Base-by-base conservation (phyloP, 768 basidiomycete species). In the Suillus brevipes region DNA sequence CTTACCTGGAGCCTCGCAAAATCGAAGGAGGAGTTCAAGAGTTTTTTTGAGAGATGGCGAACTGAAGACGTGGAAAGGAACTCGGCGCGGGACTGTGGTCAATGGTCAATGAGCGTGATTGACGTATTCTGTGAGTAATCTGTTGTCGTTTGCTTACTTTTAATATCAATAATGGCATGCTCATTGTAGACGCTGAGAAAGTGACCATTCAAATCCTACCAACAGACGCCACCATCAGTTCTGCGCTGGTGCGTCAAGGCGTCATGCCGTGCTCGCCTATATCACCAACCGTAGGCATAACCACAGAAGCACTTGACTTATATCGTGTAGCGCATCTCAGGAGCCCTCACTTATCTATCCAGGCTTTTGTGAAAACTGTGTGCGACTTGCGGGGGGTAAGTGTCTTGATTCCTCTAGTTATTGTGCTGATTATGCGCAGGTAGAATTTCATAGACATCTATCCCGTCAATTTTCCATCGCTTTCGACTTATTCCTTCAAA, bases 401-500 rank as follows among this genome's bases (percentile, higher is more conserved):
- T 42, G 16, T 42, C 16, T 18, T 45, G 2, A n/a, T 20, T 45
- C n/a, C 20, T 45, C 20, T 20, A 36, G 18, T 43, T 20, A 20
- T 43, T 20, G 18, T 43, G 18, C 42, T 58, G n/a, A 37, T 36
- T 1, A 18, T 23, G 2, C 47, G 23, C 25, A 43, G 65, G 50
- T 69, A 13, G 47, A 64, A 12, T 70, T 62, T 23, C 64, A 65
- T 12, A 42, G 38, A 3, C 63, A 64, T 47, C 43, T 72, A 20
- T 61, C 52, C 0, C 20, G 50, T 6, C 75, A 77, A 60, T 73
- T 78, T 40, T 66, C 71, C 2, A 67, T 71, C 16, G 64, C 70
- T 0, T 74, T 67, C 38, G 73, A 78, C 64, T 47, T 70, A 2
- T 77, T 75, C 23, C 67, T 76, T 9, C 68, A 71, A 20, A 62